phyloP scores from a whole-genome alignment of 768 basidiomycete species.

The Sutorius australiensis region DNA sequence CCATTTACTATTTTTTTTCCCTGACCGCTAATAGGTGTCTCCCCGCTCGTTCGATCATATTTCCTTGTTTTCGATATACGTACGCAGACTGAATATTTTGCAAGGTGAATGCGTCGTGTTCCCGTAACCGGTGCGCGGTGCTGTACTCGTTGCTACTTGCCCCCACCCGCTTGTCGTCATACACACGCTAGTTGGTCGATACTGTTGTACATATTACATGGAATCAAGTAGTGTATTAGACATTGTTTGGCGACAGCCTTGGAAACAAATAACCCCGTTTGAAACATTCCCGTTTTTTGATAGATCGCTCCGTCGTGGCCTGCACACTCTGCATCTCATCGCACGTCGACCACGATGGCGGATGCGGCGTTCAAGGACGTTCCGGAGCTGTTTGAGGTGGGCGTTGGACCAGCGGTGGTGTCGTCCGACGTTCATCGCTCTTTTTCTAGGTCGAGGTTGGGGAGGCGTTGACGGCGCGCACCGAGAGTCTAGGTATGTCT shows the following conservation, averaged over 20 bases:
- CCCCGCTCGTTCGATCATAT: slow-evolving; percentile 17
- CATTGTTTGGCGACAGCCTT: slow-evolving; percentile 28
- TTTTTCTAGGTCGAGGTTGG: slow-evolving; percentile 73
- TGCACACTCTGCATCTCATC: background rate
- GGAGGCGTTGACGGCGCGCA: slow-evolving; percentile 83
- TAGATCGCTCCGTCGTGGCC: background rate
- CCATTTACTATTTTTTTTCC: background rate
- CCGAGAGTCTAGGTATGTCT: slow-evolving; percentile 82
- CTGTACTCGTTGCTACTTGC: slow-evolving; percentile 12
- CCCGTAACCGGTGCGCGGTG: slow-evolving; percentile 1
- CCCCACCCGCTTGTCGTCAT: slow-evolving; percentile 8
- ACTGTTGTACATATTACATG: slow-evolving; percentile 11
- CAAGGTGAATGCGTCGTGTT: background rate
- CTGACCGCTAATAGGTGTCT: background rate
- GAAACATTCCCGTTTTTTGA: background rate
- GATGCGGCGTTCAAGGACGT: slow-evolving; percentile 88
- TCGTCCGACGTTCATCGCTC: background rate
- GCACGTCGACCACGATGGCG: slow-evolving; percentile 39
- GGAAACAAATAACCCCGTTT: slow-evolving; percentile 16
- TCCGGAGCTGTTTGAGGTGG: slow-evolving; percentile 94
- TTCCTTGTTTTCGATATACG: slow-evolving; percentile 1
- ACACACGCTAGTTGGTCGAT: slow-evolving; percentile 11
- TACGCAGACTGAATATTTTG: slow-evolving; percentile 10
- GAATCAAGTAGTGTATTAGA: background rate
- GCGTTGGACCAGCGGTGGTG: slow-evolving; percentile 9